Evolutionary conservation across 805 yeast genomes (phyloP).

Genomic region (Helenozyma rhizophorensis): DNA sequence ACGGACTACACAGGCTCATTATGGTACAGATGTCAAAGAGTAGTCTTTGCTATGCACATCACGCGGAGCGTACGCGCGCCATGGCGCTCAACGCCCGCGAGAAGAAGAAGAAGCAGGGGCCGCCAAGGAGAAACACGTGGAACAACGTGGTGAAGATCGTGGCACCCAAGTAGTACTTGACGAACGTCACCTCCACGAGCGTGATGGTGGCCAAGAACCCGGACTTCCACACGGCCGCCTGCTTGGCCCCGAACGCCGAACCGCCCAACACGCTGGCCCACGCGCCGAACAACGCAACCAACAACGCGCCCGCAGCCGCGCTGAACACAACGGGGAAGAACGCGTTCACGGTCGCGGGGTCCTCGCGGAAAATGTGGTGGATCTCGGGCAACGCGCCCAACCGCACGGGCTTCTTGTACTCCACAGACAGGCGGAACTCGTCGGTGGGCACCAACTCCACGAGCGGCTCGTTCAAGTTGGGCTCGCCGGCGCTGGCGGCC

Average conservation of each 20-base stretch:
- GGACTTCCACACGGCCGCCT: conserved; percentile 25
- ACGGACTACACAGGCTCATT: too few relatives aligned
- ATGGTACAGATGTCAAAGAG: too few relatives aligned
- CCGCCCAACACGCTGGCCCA: conserved; percentile 36
- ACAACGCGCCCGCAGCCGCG: conserved; percentile 37
- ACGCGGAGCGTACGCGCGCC: conserved; percentile 25
- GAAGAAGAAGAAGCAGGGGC: conserved; percentile 57
- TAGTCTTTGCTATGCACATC: too few relatives aligned
- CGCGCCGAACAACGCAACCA: conserved; percentile 38
- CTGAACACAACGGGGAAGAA: conserved; percentile 50
- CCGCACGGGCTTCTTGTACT: conserved; percentile 26
- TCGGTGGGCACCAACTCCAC: conserved; percentile 29
- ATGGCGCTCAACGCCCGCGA: conserved; percentile 58
- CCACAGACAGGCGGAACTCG: conserved; percentile 20
- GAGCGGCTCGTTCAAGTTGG: conserved; percentile 22
- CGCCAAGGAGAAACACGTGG: conserved; percentile 43
- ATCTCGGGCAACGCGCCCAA: conserved; percentile 58
- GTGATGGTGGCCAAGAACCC: conserved; percentile 47
- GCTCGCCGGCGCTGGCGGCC: conserved; percentile 22
- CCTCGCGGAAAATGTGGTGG: conserved; percentile 52
- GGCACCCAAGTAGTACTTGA: conserved; percentile 54
- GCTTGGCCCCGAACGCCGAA: conserved; percentile 21
- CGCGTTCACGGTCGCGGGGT: conserved; percentile 50
- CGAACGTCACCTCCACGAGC: conserved; percentile 50
- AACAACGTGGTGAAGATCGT: conserved; percentile 58